phyloP scores from a whole-genome alignment of 495 filamentous ascomycete genomes.

The Aspergillus nidulans region DNA sequence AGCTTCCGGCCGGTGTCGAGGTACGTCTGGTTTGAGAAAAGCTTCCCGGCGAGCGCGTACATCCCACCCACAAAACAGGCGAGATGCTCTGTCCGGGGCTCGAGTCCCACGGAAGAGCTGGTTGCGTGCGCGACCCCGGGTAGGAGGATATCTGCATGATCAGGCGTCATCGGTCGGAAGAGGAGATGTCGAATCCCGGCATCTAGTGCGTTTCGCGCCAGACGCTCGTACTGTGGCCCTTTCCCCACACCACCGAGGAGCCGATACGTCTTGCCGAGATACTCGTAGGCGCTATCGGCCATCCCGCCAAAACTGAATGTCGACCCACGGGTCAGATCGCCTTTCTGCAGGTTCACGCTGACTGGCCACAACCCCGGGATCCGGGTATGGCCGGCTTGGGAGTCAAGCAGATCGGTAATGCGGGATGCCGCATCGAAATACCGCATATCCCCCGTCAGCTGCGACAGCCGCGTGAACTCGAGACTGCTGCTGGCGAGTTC shows the following conservation, averaged over 20 bases:
- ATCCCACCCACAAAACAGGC: slow-evolving; percentile 86
- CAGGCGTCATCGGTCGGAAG: slow-evolving; percentile 42
- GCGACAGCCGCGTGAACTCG: slow-evolving; percentile 85
- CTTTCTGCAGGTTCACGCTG: slow-evolving; percentile 18
- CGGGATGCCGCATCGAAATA: slow-evolving; percentile 87
- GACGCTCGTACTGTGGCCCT: slow-evolving; percentile 33
- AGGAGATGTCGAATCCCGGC: slow-evolving; percentile 33
- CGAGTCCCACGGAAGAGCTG: slow-evolving; percentile 10
- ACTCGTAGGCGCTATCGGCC: slow-evolving; percentile 33
- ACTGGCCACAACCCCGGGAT: slow-evolving; percentile 35
- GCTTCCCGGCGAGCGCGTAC: slow-evolving; percentile 70
- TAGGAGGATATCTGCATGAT: slow-evolving; percentile 35
- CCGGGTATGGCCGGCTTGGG: slow-evolving; percentile 58
- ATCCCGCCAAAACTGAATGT: slow-evolving; percentile 27
- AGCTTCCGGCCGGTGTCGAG: slow-evolving; percentile 67
- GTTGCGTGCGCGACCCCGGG: slow-evolving; percentile 27
- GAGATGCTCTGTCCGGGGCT: slow-evolving; percentile 48
- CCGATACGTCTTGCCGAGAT: slow-evolving; percentile 29
- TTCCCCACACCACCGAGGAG: slow-evolving; percentile 31
- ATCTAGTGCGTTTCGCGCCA: slow-evolving; percentile 36
- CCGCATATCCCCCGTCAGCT: slow-evolving; percentile 72
- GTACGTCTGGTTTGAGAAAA: slow-evolving; percentile 63
- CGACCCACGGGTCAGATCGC: slow-evolving; percentile 13
- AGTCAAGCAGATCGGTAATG: slow-evolving; percentile 71
- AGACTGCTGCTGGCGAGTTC: slow-evolving; percentile 78